These are phyloP conservation scores for Aspergillus eucalypticola DNA, from an alignment of 2,329 filamentous ascomycete genomes.

Conservation along the genomic window DNA sequence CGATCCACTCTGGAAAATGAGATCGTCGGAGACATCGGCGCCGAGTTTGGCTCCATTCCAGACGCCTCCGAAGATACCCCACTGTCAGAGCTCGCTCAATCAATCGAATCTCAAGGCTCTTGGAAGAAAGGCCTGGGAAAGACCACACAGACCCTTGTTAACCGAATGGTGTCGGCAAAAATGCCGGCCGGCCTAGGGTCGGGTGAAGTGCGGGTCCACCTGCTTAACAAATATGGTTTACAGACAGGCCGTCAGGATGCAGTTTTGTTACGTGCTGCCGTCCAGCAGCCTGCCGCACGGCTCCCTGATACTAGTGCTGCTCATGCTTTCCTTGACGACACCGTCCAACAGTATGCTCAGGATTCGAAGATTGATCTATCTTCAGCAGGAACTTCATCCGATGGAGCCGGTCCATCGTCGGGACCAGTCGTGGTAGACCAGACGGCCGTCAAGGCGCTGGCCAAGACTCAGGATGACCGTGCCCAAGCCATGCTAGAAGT, in stretches of 20 bases:
- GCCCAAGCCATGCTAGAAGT: conserved; percentile 3
- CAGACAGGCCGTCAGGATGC: conserved; percentile 6
- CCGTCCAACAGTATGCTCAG: not conserved
- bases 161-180: conserved; percentile 8
- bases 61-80: conserved; percentile 9
- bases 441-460: not conserved
- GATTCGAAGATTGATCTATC: not conserved
- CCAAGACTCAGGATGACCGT: not conserved
- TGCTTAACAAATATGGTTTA: conserved; percentile 1
- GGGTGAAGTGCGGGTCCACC: not conserved
- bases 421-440: conserved; percentile 1
- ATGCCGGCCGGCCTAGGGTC: conserved; percentile 6
- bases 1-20: conserved; percentile 12
- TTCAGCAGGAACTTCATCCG: not conserved
- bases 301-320: not conserved
- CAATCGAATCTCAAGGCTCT: conserved; percentile 1
- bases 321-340: not conserved
- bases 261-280: conserved; percentile 1
- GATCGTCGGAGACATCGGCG: conserved; percentile 8
- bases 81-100: conserved; percentile 1
- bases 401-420: not conserved
- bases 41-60: conserved; percentile 8
- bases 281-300: not conserved
- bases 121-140: conserved; percentile 6
- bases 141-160: not conserved